Conservation (phyloP, 306 rosid species). For the Astragalus glycyphyllos region DNA sequence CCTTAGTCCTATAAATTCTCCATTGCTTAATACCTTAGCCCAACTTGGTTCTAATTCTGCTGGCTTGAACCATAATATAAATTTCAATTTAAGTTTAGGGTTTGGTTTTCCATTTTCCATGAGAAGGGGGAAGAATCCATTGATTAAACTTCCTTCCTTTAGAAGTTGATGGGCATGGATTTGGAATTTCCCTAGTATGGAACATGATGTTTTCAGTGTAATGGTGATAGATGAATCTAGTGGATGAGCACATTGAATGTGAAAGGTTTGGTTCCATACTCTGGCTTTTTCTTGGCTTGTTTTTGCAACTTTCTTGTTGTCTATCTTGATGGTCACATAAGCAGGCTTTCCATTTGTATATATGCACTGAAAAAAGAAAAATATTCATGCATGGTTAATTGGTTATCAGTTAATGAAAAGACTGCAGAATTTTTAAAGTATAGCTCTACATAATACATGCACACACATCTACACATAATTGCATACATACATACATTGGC, state of each 20-base stretch:
- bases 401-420: slow-evolving; percentile 19
- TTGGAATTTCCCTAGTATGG: slow-evolving; percentile 66
- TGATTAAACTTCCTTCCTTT: slow-evolving; percentile 63
- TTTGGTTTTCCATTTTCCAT: slow-evolving; percentile 70
- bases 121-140: slow-evolving; percentile 71
- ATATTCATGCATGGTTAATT: background rate
- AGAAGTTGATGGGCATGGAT: slow-evolving; percentile 62
- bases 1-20: slow-evolving; percentile 66
- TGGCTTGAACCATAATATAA: slow-evolving; percentile 85
- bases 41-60: slow-evolving; percentile 72
- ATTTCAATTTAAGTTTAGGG: slow-evolving; percentile 69
- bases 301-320: slow-evolving; percentile 64
- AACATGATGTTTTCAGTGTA: slow-evolving; percentile 65
- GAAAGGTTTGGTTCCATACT: slow-evolving; percentile 88
- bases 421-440: slow-evolving; percentile 9
- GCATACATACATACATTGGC: background rate
- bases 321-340: slow-evolving; percentile 74
- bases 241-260: slow-evolving; percentile 83
- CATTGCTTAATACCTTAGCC: slow-evolving; percentile 55
- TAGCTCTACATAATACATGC: background rate
- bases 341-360: slow-evolving; percentile 59
- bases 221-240: slow-evolving; percentile 62
- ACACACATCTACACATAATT: too few species aligned
- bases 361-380: slow-evolving; percentile 60
- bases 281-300: slow-evolving; percentile 63